Base-by-base conservation (phyloP, 371 early-diverging fungal species). In the Actinomucor elegans region DNA sequence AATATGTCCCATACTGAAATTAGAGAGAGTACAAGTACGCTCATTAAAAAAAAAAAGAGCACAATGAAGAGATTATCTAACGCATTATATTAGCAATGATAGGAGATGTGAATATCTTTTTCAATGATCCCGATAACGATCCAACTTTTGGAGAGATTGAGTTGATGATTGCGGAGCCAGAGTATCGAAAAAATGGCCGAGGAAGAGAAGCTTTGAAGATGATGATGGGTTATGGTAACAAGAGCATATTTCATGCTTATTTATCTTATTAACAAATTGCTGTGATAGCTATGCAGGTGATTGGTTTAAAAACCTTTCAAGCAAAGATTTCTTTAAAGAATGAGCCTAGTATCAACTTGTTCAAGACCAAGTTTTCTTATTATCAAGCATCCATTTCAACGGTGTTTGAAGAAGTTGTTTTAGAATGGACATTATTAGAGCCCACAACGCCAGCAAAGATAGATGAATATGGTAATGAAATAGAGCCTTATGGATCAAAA, bases 61-160 rank as follows among this genome's bases (percentile, higher is more conserved):
- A 34, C 20, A 18, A 32, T 21, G 27, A 28, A 49, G n/a, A 43
- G 11, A 9, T 38, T 61, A 10, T 8, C 34, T 28, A 34, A 40
- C 27, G 23, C 10, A 34, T 36, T 34, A 3, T 42, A 11, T n/a
- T 55, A 79, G 82, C 68, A 9, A 94, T 97, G 94, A 82, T 93
- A 33, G 97, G 97, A 0, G 96, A 97, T 68, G 93, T 94, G 21
- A 97, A 97, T 63, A 84, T 95, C 31, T 97, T 90, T 60, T 83
- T 93, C 38, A 94, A 91, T 64, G 91, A 92, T 67, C 74, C 72
- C 28, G 84, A 90, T 38, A 68, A 80, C 33, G 86, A 85, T 57
- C 70, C 69, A n/a, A 69, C 75, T 4, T 80, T 83, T 43, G 94
- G 92, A 9, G 97, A 96, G 64, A 85, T 96, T 44, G 96, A 95